phyloP scores from a whole-genome alignment of 371 early-diverging fungal genomes.

The Blakeslea trispora region DNA sequence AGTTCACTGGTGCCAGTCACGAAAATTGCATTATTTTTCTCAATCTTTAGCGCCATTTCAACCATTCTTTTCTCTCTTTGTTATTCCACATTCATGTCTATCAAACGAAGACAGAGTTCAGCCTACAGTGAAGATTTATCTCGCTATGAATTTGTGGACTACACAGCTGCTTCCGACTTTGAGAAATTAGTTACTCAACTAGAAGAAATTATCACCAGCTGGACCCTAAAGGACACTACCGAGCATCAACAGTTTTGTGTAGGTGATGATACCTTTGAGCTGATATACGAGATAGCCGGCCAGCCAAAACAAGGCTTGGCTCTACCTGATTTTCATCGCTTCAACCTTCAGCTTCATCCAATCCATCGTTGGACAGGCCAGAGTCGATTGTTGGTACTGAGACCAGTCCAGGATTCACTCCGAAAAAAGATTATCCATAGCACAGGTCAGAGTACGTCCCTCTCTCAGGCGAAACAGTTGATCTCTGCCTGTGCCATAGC shows the following conservation, averaged over 20 bases:
- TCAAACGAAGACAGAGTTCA: slow-evolving; percentile 25
- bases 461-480: slow-evolving; percentile 65
- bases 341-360: slow-evolving; percentile 42
- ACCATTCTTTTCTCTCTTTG: too few species aligned
- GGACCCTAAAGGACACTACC: slow-evolving; percentile 61
- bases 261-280: slow-evolving; percentile 44
- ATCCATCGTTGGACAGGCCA: slow-evolving; percentile 69
- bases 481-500: slow-evolving; percentile 76
- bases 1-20: too few species aligned
- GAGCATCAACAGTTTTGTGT: too few species aligned
- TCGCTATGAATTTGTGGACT: slow-evolving; percentile 73
- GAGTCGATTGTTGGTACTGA: slow-evolving; percentile 49
- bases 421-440: slow-evolving; percentile 33
- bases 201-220: slow-evolving; percentile 54
- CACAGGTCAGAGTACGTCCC: slow-evolving; percentile 48
- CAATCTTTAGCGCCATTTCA: too few species aligned
- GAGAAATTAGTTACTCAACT: slow-evolving; percentile 62
- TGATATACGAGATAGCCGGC: too few species aligned
- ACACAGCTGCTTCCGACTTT: slow-evolving; percentile 67
- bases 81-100: slow-evolving; percentile 2
- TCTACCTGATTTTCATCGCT: slow-evolving; percentile 26
- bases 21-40: too few species aligned
- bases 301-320: slow-evolving; percentile 11
- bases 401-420: slow-evolving; percentile 35
- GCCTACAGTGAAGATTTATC: slow-evolving; percentile 22